Evolutionary conservation across 257 asterid genomes (phyloP), one percentile per base, ranked within the genome.

Genomic region (Agastache rugosa): DNA sequence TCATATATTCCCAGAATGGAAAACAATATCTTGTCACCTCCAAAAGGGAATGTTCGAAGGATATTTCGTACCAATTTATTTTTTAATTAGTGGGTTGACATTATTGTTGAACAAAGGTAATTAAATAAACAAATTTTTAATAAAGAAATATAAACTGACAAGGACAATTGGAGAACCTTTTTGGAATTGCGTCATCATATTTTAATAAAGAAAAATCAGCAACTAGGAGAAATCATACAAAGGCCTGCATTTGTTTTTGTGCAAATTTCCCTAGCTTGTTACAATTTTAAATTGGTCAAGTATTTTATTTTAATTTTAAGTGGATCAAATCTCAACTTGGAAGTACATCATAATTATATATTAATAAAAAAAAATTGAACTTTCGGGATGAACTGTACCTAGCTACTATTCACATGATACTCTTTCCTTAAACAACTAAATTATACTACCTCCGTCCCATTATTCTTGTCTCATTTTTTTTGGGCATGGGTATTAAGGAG

Each of bases 21-120:
- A 65, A 62, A 75, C 14, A 71, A 66, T 75, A 60, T 81, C 63
- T 47, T 74, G 64, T 35, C 50, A 31, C 61, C 80, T n/a, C 75
- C 68, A 71, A 34, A 1, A 20, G 39, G 63, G 82, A 81, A 81
- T 81, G 85, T 81, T 70, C 85, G 44, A 16, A 71, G 85, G 0
- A 81, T 77, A 77, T 64, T 0, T 74, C 78, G 16, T 23, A 58
- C 4, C 29, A 63, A 45, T 29, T 47, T 25, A 25, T 56, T 27
- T 66, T 74, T 65, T n/a, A 58, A 76, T 67, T 11, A 11, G 70
- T 47, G 71, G 67, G 77, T 70, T 75, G 84, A 76, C 80, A 71
- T 66, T 72, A 67, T 55, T 78, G 53, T 64, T 56, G 45, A 19
- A 27, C 39, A 47, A 71, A 55, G 63, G 4, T 37, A 74, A 11